phyloP scores from a whole-genome alignment of 345 rosid genomes.

The Syzygium oleosum region DNA sequence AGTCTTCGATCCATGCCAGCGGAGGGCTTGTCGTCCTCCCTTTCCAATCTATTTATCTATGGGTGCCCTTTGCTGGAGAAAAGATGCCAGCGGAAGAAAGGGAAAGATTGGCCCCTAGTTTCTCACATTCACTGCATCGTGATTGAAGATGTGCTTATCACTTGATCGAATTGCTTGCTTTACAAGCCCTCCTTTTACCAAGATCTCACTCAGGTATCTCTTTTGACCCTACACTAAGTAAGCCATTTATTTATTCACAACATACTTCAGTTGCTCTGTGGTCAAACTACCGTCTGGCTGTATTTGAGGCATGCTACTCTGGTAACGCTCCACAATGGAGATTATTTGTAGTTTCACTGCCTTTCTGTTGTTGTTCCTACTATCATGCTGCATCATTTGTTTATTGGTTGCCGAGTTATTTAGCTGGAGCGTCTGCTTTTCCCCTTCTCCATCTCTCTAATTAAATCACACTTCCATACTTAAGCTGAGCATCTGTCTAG shows the following conservation, averaged over 20 bases:
- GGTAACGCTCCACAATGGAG: neutral
- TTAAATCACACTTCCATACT: neutral
- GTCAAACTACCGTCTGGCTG: neutral
- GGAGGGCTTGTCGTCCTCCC: neutral
- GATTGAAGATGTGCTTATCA: neutral
- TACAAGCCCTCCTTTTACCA: neutral
- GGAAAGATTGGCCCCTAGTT: neutral
- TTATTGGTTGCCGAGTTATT: neutral
- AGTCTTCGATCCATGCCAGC: neutral
- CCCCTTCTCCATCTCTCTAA: neutral
- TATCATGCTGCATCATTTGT: neutral
- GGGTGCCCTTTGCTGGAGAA: neutral
- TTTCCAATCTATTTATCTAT: neutral
- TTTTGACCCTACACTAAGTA: neutral
- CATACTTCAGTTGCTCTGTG: neutral
- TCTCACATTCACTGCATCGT: conserved; percentile 1
- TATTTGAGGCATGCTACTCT: neutral
- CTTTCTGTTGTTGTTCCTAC: neutral
- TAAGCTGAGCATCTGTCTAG: neutral
- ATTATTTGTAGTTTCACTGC: neutral
- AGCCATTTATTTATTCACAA: neutral
- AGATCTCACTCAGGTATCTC: neutral
- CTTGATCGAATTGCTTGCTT: neutral
- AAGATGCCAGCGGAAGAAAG: neutral
- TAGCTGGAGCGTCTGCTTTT: neutral